Percentiles rank a stretch among this genome's conserved stretches.
phyloP scores from a whole-genome alignment of 768 basidiomycete genomes.

The Lenzites betulinus region DNA sequence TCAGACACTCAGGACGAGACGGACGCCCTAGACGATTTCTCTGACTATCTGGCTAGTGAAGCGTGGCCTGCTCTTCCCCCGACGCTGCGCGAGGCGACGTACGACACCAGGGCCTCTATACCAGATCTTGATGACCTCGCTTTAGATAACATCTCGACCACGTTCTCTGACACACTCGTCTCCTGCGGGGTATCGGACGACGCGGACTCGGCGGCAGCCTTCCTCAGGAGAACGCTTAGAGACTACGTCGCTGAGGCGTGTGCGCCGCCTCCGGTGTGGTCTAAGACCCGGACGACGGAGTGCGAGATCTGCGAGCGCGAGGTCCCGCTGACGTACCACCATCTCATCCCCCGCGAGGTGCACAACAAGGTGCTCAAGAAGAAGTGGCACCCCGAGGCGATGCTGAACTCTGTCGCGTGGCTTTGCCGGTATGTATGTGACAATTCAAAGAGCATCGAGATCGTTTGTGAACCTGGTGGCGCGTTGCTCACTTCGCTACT shows the following conservation, averaged over 20 bases:
- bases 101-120: constrained; percentile 36
- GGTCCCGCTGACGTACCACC: constrained; percentile 61
- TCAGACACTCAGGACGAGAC: constrained; percentile 13
- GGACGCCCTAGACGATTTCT: constrained; percentile 53
- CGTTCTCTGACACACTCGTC: constrained; percentile 51
- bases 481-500: background rate
- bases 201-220: constrained; percentile 40
- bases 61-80: constrained; percentile 47
- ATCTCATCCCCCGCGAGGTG: constrained; percentile 55
- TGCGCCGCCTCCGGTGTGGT: constrained; percentile 55
- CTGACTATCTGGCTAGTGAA: constrained; percentile 52
- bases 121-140: constrained; percentile 41
- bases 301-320: constrained; percentile 64
- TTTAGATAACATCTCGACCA: constrained; percentile 42
- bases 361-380: constrained; percentile 59
- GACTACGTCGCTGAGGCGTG: constrained; percentile 49
- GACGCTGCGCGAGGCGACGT: constrained; percentile 39
- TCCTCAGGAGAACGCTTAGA: constrained; percentile 43
- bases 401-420: constrained; percentile 63
- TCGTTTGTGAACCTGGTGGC: background rate
- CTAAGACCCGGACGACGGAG: constrained; percentile 49
- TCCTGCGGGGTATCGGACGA: constrained; percentile 50
- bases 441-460: background rate
- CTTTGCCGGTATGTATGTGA: constrained; percentile 49
- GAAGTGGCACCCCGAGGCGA: constrained; percentile 54